Conservation (phyloP, 129 eudicot species). For the Dittrichia graveolens region DNA sequence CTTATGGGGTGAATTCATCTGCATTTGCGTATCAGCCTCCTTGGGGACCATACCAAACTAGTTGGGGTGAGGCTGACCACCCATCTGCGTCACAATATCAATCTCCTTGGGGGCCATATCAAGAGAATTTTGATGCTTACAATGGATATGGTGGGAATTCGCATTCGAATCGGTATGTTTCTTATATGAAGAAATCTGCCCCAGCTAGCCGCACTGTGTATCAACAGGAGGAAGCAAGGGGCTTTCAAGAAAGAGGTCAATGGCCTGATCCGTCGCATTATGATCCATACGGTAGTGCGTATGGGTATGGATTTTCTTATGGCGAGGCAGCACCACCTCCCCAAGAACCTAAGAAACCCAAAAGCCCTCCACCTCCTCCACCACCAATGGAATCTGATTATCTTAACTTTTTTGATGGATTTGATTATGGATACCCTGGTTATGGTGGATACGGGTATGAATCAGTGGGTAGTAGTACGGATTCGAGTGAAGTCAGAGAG, state of each 20-base stretch:
- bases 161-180: slow-evolving; percentile 39
- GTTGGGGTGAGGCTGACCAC: slow-evolving; percentile 40
- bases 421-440: slow-evolving; percentile 43
- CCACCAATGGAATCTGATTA: slow-evolving; percentile 71
- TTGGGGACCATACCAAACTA: slow-evolving; percentile 39
- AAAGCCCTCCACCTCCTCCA: slow-evolving; percentile 66
- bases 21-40: slow-evolving; percentile 38
- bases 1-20: slow-evolving; percentile 33
- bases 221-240: slow-evolving; percentile 56
- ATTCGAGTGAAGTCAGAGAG: slow-evolving; percentile 86
- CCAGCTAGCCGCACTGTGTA: slow-evolving; percentile 67
- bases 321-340: slow-evolving; percentile 29
- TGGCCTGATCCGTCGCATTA: slow-evolving; percentile 38
- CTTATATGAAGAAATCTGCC: slow-evolving; percentile 74
- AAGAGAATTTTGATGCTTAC: slow-evolving; percentile 31
- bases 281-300: slow-evolving; percentile 46
- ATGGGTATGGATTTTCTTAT: slow-evolving; percentile 57
- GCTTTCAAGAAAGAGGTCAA: slow-evolving; percentile 34
- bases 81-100: slow-evolving; percentile 36
- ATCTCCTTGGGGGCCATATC: slow-evolving; percentile 35
- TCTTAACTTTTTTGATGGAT: slow-evolving; percentile 67
- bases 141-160: slow-evolving; percentile 43
- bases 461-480: slow-evolving; percentile 77
- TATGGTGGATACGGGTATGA: slow-evolving; percentile 55
- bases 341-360: slow-evolving; percentile 41